These are phyloP conservation scores for Cladosporium austrohemisphaericum DNA, from an alignment of 2,329 filamentous ascomycete genomes.

Conservation along the genomic window DNA sequence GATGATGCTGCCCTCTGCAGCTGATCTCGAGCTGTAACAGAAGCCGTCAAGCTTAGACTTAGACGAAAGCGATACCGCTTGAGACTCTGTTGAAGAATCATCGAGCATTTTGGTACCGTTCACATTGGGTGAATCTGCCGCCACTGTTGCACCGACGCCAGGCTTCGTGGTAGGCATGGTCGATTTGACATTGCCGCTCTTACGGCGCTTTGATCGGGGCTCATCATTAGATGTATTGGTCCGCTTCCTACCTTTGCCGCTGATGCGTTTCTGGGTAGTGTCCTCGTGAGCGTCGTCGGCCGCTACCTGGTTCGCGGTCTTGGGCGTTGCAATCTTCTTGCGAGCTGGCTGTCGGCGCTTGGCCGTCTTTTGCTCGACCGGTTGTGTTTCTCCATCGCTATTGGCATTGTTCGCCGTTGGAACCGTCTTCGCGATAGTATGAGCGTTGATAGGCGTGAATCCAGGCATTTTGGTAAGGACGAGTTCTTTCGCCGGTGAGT, in stretches of 20 bases:
- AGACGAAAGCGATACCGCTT: background rate
- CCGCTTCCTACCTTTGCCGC: conserved; percentile 20
- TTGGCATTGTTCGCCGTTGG: background rate
- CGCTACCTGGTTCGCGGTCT: conserved; percentile 18
- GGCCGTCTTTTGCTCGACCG: background rate
- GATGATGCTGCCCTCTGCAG: background rate
- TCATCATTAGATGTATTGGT: conserved; percentile 1
- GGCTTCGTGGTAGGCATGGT: conserved; percentile 16
- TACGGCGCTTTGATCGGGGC: conserved; percentile 17
- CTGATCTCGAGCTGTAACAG: background rate
- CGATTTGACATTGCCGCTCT: conserved; percentile 17
- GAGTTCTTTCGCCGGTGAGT: background rate
- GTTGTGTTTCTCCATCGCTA: background rate
- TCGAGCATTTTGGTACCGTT: background rate
- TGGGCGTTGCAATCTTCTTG: background rate
- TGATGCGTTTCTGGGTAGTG: conserved; percentile 9
- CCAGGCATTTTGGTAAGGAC: conserved; percentile 4
- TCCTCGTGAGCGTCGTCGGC: background rate
- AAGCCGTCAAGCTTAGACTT: conserved; percentile 4
- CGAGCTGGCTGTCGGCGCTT: conserved; percentile 3
- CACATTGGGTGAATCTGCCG: background rate
- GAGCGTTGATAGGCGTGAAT: conserved; percentile 25
- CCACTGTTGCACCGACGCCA: conserved; percentile 1
- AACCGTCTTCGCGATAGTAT: background rate
- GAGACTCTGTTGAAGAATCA: conserved; percentile 11